phyloP scores from a whole-genome alignment of 257 asterid species.

The Mitragyna speciosa region DNA sequence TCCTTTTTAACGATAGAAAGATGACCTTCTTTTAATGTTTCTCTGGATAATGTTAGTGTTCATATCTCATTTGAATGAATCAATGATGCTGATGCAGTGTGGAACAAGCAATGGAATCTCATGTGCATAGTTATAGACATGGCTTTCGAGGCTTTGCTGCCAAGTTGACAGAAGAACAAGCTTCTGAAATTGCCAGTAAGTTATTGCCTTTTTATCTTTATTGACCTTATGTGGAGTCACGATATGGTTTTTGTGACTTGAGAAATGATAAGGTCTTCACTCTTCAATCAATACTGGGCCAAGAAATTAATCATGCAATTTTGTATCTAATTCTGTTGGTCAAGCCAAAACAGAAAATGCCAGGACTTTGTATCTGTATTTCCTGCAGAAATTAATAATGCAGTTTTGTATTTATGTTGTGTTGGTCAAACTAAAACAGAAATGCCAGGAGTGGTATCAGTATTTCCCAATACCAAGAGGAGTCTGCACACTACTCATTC shows the following conservation, averaged over 20 bases:
- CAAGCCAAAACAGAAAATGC: conserved; percentile 60
- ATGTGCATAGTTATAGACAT: conserved; percentile 79
- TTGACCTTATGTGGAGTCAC: background rate
- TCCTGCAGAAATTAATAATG: conserved; percentile 30
- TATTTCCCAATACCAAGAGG: conserved; percentile 78
- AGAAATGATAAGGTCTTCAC: conserved; percentile 3
- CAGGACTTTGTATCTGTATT: conserved; percentile 78
- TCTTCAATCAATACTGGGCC: background rate
- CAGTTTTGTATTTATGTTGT: conserved; percentile 4
- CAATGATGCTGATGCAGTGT: conserved; percentile 43
- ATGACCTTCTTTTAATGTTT: background rate
- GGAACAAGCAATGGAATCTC: conserved; percentile 78
- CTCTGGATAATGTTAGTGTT: conserved; percentile 1
- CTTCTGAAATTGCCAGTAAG: conserved; percentile 72
- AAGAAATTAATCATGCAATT: background rate
- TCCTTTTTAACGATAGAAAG: background rate
- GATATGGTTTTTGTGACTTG: background rate
- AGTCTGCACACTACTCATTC: conserved; percentile 93
- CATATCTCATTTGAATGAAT: conserved; percentile 15
- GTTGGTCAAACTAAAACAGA: conserved; percentile 50
- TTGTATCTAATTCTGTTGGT: conserved; percentile 9
- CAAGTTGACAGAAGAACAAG: conserved; percentile 75
- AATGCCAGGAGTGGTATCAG: conserved; percentile 93
- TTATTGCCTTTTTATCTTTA: background rate
- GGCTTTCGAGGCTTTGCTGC: conserved; percentile 99